Evolutionary conservation across 192 early-diverging fungal genomes (phyloP).

Genomic region (Backusella macrospora): DNA sequence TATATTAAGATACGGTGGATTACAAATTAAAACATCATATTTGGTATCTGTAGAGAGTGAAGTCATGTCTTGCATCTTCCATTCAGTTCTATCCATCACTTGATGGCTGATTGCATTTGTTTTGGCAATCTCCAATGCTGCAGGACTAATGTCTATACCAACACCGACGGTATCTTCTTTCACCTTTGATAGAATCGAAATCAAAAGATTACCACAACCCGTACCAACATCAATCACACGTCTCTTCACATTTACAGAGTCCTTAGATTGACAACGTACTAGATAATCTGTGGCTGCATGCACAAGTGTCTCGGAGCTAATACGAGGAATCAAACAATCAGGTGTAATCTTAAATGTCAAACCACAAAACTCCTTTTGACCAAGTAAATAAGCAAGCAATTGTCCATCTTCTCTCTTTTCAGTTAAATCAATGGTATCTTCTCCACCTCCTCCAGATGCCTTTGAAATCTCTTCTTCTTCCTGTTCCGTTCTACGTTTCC

Average conservation of each 20-base stretch:
- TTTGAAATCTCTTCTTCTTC: slow-evolving; percentile 49
- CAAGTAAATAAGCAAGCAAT: slow-evolving; percentile 53
- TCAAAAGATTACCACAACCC: slow-evolving; percentile 70
- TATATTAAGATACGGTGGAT: slow-evolving; percentile 70
- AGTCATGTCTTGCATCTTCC: slow-evolving; percentile 51
- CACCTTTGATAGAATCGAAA: slow-evolving; percentile 54
- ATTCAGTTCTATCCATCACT: slow-evolving; percentile 43
- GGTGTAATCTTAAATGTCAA: slow-evolving; percentile 59
- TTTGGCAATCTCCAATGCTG: slow-evolving; percentile 55
- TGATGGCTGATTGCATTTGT: slow-evolving; percentile 42
- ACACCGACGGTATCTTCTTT: slow-evolving; percentile 45
- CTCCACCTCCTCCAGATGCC: slow-evolving; percentile 17
- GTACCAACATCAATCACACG: slow-evolving; percentile 78
- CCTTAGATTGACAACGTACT: background rate
- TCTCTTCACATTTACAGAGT: background rate
- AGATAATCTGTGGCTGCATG: slow-evolving; percentile 45
- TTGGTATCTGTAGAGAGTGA: too few relatives aligned
- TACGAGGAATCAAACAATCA: slow-evolving; percentile 71
- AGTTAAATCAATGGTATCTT: background rate
- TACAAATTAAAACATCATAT: slow-evolving; percentile 70
- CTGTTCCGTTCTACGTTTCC: slow-evolving; percentile 38
- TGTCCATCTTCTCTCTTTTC: slow-evolving; percentile 31
- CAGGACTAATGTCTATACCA: slow-evolving; percentile 66
- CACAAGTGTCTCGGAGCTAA: slow-evolving; percentile 70
- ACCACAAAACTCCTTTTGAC: slow-evolving; percentile 62